Evolutionary conservation across 1,284 basidiomycete genomes (phyloP), one percentile per base, ranked within the genome.

Genomic region (Leccinum proximum): DNA sequence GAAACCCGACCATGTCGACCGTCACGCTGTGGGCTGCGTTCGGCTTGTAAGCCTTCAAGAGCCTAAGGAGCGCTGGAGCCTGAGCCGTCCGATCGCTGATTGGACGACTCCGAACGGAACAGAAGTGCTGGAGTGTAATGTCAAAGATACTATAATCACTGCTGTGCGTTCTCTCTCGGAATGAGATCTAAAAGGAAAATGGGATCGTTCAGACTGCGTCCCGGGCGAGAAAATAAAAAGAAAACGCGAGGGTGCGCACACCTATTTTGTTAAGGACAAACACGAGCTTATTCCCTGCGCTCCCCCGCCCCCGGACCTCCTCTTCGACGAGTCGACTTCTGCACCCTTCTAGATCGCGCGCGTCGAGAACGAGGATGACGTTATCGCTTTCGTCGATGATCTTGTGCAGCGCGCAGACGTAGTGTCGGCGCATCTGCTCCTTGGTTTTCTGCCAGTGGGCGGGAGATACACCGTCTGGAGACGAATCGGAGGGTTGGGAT

Each of bases 371-470:
- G 48, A 92, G 82, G 37, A 98, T 85, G 62, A 99, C 80, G 37
- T 99, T 93, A 75, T 99, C 97, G 65, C 91, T 90, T 70, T 96
- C 85, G 70, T 97, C 94, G 65, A 99, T 90, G 58, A 99, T 96
- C 79, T 94, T 96, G 77, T 95, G 88, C 42, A 99, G 80, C 14
- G 84, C 84, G 64, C 87, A 89, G 67, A 91, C 82, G 77, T 86
- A 92, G 76, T 89, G 87, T 72, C 81, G 85, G 66, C 82, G 86
- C 67, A 87, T 71, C 72, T 92, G 84, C 75, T 89, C 87, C 76
- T 0, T 86, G 7, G 86, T 89, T 72, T 83, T 87, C 18, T 22
- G 22, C 22, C 22, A 22, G 22, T 72, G 76, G 68, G 71, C 66
- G 60, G 73, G 53, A 40, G 72, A 63, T 45, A 22, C 22, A 22